These are phyloP conservation scores for Phlebiopsis gigantea DNA, from an alignment of 768 basidiomycete genomes.

Conservation along the genomic window DNA sequence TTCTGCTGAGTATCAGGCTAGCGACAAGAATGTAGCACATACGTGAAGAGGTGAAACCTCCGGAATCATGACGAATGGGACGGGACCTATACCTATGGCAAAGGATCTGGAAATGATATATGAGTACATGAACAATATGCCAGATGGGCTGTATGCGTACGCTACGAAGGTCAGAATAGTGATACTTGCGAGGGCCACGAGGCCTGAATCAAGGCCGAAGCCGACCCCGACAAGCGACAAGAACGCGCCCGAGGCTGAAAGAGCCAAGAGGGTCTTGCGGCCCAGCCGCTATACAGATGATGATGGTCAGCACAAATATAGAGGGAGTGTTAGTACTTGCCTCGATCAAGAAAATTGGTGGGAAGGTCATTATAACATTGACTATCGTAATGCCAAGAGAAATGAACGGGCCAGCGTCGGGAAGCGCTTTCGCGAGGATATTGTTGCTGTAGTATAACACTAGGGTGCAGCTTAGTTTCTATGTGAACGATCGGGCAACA, in stretches of 20 bases:
- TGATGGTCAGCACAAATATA: not conserved
- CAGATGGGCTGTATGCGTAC: conserved; percentile 34
- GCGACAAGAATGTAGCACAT: conserved; percentile 25
- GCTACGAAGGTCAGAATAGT: conserved; percentile 78
- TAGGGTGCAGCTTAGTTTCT: conserved; percentile 19
- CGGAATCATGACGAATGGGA: conserved; percentile 90
- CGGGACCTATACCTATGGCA: conserved; percentile 83
- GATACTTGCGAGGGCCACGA: conserved; percentile 59
- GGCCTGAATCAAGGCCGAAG: conserved; percentile 58
- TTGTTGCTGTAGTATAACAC: conserved; percentile 91
- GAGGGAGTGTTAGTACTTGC: conserved; percentile 35
- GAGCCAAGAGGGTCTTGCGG: conserved; percentile 58
- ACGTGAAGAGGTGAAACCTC: conserved; percentile 83
- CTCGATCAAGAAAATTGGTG: conserved; percentile 84
- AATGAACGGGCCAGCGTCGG: conserved; percentile 73
- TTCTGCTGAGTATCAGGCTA: not conserved
- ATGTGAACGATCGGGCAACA: not conserved
- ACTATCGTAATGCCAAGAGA: conserved; percentile 82
- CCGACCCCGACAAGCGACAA: conserved; percentile 64
- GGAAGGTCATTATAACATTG: conserved; percentile 80
- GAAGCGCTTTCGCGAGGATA: conserved; percentile 77
- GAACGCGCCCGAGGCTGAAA: conserved; percentile 64
- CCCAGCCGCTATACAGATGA: conserved; percentile 54
- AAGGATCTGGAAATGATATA: conserved; percentile 54
- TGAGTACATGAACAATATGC: not conserved